Conservation (phyloP, 495 filamentous ascomycete genomes). For the Letharia lupina region DNA sequence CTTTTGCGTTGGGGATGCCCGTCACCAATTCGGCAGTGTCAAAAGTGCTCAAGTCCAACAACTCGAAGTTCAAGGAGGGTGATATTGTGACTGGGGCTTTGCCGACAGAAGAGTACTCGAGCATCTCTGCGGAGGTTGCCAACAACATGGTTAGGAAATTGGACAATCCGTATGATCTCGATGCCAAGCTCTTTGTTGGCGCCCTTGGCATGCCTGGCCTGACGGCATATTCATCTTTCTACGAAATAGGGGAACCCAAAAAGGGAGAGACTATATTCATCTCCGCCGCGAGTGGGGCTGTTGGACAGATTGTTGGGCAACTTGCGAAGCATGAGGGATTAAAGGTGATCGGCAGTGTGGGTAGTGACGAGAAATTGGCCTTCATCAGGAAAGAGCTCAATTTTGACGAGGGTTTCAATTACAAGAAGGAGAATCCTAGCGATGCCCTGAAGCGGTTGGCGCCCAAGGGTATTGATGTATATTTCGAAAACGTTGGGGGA, state of each 20-base stretch:
- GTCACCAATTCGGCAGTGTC: constrained; percentile 50
- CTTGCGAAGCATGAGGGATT: constrained; percentile 78
- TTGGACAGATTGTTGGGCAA: constrained; percentile 70
- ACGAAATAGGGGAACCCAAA: constrained; percentile 68
- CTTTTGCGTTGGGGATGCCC: constrained; percentile 48
- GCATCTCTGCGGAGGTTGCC: constrained; percentile 29
- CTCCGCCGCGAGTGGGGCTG: constrained; percentile 63
- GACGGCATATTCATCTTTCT: constrained; percentile 63
- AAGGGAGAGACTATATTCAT: constrained; percentile 77
- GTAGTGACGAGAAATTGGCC: constrained; percentile 60
- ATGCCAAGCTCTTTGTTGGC: constrained; percentile 54
- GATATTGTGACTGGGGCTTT: constrained; percentile 56
- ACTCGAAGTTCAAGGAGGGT: constrained; percentile 51
- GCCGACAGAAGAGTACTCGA: constrained; percentile 55
- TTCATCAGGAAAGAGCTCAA: constrained; percentile 56
- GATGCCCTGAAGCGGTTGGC: constrained; percentile 68
- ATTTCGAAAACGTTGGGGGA: constrained; percentile 92
- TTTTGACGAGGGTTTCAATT: constrained; percentile 68
- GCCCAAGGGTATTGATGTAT: constrained; percentile 84
- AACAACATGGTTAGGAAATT: constrained; percentile 36
- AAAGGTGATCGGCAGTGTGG: constrained; percentile 69
- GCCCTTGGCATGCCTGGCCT: constrained; percentile 73
- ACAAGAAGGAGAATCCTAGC: constrained; percentile 60
- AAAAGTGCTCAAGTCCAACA: constrained; percentile 59
- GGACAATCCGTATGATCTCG: constrained; percentile 54